Evolutionary conservation across 176 grass and related monocot genomes (phyloP).

Genomic region (Avena eriantha): DNA sequence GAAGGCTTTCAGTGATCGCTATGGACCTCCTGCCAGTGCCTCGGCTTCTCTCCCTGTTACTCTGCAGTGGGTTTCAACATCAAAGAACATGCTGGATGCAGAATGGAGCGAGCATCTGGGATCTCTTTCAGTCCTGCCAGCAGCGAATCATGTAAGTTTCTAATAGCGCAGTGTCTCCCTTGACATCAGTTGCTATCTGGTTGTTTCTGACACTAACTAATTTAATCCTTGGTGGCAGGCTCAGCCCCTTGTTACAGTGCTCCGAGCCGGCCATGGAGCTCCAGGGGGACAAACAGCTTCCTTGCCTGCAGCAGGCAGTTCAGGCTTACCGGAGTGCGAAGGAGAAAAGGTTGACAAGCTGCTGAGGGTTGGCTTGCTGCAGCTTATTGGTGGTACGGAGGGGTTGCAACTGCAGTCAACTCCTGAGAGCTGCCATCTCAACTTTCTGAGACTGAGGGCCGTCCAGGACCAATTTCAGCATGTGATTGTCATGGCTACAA

Average conservation of each 20-base stretch:
- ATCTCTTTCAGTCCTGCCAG: slow-evolving; percentile 48
- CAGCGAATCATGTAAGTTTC: slow-evolving; percentile 56
- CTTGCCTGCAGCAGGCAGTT: slow-evolving; percentile 30
- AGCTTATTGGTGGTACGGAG: slow-evolving; percentile 58
- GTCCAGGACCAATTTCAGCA: slow-evolving; percentile 78
- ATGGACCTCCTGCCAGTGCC: slow-evolving; percentile 57
- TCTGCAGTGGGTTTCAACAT: slow-evolving; percentile 58
- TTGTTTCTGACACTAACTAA: background rate
- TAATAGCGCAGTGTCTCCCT: no score
- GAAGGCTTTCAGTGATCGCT: slow-evolving; percentile 79
- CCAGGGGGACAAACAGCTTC: slow-evolving; percentile 39
- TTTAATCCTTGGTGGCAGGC: slow-evolving; percentile 42
- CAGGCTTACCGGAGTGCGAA: slow-evolving; percentile 54
- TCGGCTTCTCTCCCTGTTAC: slow-evolving; percentile 56
- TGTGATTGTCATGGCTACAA: slow-evolving; percentile 81
- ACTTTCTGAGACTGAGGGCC: slow-evolving; percentile 65
- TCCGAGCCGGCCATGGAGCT: slow-evolving; percentile 66
- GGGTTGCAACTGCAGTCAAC: slow-evolving; percentile 59
- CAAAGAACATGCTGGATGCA: slow-evolving; percentile 44
- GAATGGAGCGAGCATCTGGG: slow-evolving; percentile 76
- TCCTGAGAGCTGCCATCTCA: slow-evolving; percentile 72
- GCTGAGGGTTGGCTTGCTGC: slow-evolving; percentile 65
- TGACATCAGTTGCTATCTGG: slow-evolving; percentile 1
- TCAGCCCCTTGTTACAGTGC: slow-evolving; percentile 56
- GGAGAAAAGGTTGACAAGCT: slow-evolving; percentile 75